phyloP scores from a whole-genome alignment of 441 rosid genomes.

The Gossypium trilobum region DNA sequence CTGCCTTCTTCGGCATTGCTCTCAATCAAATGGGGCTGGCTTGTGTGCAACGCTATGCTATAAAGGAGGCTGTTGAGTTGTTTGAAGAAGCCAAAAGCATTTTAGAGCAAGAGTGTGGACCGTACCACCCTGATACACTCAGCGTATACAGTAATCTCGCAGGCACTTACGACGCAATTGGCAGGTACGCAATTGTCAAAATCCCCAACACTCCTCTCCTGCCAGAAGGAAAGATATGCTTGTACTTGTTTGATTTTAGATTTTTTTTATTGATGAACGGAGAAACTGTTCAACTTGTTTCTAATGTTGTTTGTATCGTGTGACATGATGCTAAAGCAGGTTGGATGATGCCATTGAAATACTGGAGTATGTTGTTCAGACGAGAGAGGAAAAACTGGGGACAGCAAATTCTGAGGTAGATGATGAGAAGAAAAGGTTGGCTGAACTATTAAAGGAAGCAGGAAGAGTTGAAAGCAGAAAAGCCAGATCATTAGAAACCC shows the following conservation, averaged over 20 bases:
- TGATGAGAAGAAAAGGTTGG: constrained; percentile 75
- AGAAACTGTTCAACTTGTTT: not conserved
- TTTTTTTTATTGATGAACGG: not conserved
- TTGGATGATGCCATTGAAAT: constrained; percentile 75
- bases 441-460: constrained; percentile 64
- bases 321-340: constrained; percentile 30
- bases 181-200: constrained; percentile 33
- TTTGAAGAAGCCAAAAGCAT: constrained; percentile 54
- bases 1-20: constrained; percentile 59
- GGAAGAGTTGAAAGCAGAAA: constrained; percentile 67
- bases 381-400: constrained; percentile 85
- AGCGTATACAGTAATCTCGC: constrained; percentile 64
- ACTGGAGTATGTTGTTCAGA: constrained; percentile 59
- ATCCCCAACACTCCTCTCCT: no score
- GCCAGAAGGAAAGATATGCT: not conserved
- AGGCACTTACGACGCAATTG: constrained; percentile 58
- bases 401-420: constrained; percentile 61
- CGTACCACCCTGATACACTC: constrained; percentile 58
- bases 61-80: constrained; percentile 51
- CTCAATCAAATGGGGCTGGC: constrained; percentile 71
- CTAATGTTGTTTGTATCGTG: not conserved
- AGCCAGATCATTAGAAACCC: constrained; percentile 64
- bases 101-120: constrained; percentile 54
- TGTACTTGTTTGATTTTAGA: constrained; percentile 7
- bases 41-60: constrained; percentile 46